Percentiles rank a stretch among this genome's conserved stretches.
Evolutionary conservation across 495 filamentous ascomycete species (phyloP).

Genomic region (Penicillium nucicola): DNA sequence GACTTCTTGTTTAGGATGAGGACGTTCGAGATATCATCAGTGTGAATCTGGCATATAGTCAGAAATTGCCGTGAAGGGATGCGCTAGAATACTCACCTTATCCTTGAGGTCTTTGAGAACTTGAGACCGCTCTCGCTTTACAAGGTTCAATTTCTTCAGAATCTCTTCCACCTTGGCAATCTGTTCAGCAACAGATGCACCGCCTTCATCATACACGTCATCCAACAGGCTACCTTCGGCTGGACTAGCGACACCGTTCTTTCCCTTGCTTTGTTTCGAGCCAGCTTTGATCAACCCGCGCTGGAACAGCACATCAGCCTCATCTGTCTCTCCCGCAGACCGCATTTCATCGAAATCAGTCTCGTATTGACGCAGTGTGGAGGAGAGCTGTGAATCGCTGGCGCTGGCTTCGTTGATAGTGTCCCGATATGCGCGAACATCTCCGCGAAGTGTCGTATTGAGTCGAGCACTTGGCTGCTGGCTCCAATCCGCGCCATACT

Average conservation of each 20-base stretch:
- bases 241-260: slow-evolving; percentile 61
- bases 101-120: slow-evolving; percentile 96
- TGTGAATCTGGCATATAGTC: slow-evolving; percentile 65
- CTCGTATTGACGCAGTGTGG: slow-evolving; percentile 79
- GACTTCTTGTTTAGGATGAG: slow-evolving; percentile 96
- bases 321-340: slow-evolving; percentile 79
- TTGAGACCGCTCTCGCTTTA: slow-evolving; percentile 86
- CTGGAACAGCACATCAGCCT: slow-evolving; percentile 87
- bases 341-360: slow-evolving; percentile 95
- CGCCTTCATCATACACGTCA: slow-evolving; percentile 81
- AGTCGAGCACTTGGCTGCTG: slow-evolving; percentile 91
- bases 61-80: not conserved
- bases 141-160: slow-evolving; percentile 82
- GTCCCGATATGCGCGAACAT: slow-evolving; percentile 80
- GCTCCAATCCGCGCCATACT: slow-evolving; percentile 94
- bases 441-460: slow-evolving; percentile 80
- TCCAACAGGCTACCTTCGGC: slow-evolving; percentile 79
- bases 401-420: slow-evolving; percentile 85
- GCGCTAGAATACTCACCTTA: slow-evolving; percentile 58
- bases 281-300: slow-evolving; percentile 71
- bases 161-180: slow-evolving; percentile 87
- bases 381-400: slow-evolving; percentile 82
- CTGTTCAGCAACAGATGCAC: slow-evolving; percentile 81
- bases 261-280: slow-evolving; percentile 57
- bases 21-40: slow-evolving; percentile 95